Conservation (phyloP, 192 early-diverging fungal species). For the Thamnidium elegans region DNA sequence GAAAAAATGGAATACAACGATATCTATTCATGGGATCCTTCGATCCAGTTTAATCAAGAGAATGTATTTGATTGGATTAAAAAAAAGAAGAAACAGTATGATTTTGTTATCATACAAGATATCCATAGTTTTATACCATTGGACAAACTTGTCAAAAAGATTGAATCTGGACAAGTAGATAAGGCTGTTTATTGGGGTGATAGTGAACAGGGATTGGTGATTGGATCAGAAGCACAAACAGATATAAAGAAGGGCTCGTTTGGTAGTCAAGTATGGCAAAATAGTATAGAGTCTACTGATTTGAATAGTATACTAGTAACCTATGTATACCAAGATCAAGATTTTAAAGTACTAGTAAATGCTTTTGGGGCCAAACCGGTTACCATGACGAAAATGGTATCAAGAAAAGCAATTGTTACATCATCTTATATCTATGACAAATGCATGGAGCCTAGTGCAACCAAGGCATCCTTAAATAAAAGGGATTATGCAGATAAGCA, state of each 20-base stretch:
- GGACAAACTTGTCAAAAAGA: background rate
- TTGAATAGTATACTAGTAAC: slow-evolving; percentile 31
- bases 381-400: background rate
- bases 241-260: background rate
- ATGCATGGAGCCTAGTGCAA: slow-evolving; percentile 46
- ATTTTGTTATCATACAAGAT: slow-evolving; percentile 43
- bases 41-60: slow-evolving; percentile 10
- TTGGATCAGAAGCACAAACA: background rate
- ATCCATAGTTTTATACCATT: slow-evolving; percentile 32
- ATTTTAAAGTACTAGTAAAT: slow-evolving; percentile 34
- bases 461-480: slow-evolving; percentile 48
- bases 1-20: slow-evolving; percentile 57
- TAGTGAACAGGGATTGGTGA: background rate
- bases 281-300: slow-evolving; percentile 37
- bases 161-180: background rate
- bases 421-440: slow-evolving; percentile 49
- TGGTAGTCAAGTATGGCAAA: slow-evolving; percentile 35
- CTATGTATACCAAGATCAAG: slow-evolving; percentile 46
- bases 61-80: slow-evolving; percentile 27
- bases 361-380: background rate
- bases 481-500: slow-evolving; percentile 46
- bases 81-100: background rate
- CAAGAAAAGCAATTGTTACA: slow-evolving; percentile 42
- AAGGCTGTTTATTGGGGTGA: background rate
- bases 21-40: slow-evolving; percentile 26